These are phyloP conservation scores for Debaryomyces maramus DNA, from an alignment of 805 yeast genomes.

Conservation along the genomic window DNA sequence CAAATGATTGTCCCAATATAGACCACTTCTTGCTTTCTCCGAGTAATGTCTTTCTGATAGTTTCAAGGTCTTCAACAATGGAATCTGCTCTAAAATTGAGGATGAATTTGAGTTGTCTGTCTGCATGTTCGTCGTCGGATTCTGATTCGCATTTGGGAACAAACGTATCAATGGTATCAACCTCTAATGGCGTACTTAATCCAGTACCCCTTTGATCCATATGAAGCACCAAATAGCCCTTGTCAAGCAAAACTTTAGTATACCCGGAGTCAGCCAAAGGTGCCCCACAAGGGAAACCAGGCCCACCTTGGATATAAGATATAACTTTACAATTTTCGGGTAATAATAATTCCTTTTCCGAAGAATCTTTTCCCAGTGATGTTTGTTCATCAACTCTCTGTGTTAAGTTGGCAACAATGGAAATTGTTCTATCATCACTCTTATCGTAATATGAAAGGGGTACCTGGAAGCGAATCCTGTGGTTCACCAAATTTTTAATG, in stretches of 20 bases:
- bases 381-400: conserved; percentile 27
- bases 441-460: conserved; percentile 20
- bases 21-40: conserved; percentile 46
- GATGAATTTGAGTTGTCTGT: conserved; percentile 39
- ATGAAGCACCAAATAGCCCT: conserved; percentile 45
- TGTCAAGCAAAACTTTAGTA: conserved; percentile 38
- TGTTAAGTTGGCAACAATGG: conserved; percentile 33
- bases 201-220: conserved; percentile 68
- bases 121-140: conserved; percentile 15
- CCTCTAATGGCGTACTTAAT: conserved; percentile 47
- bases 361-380: conserved; percentile 11
- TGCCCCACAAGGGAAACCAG: conserved; percentile 48
- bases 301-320: conserved; percentile 54
- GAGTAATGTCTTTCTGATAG: conserved; percentile 39
- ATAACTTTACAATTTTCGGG: conserved; percentile 36
- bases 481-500: conserved; percentile 19
- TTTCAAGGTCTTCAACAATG: conserved; percentile 52
- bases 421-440: conserved; percentile 7
- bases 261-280: conserved; percentile 37
- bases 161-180: conserved; percentile 19
- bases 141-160: conserved; percentile 13
- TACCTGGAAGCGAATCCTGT: conserved; percentile 20
- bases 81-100: conserved; percentile 53
- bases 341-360: conserved; percentile 14
- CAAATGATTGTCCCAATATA: conserved; percentile 55